Evolutionary conservation across 345 rosid genomes (phyloP).

Genomic region (Eutrema yunnanense): DNA sequence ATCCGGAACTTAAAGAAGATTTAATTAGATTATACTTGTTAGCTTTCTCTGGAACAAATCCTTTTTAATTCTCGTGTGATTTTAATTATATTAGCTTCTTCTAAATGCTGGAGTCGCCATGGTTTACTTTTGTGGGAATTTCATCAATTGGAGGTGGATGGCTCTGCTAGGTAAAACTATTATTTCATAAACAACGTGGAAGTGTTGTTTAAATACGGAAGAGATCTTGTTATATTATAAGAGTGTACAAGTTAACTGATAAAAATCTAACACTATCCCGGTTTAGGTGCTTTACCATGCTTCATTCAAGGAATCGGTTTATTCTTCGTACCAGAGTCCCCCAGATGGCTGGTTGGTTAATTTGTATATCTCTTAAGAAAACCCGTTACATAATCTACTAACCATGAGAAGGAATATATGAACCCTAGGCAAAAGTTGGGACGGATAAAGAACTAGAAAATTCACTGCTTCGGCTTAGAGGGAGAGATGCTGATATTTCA

Average conservation of each 20-base stretch:
- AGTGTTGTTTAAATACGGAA: not conserved
- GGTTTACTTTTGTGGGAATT: conserved; percentile 24
- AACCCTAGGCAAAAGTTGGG: conserved; percentile 40
- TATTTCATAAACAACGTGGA: not conserved
- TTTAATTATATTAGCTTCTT: conserved; percentile 16
- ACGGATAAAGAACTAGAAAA: conserved; percentile 40
- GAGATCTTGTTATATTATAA: not conserved
- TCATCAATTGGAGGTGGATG: conserved; percentile 24
- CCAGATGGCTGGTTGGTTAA: conserved; percentile 47
- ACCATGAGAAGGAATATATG: not conserved
- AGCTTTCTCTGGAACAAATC: not conserved
- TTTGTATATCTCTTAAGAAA: not conserved
- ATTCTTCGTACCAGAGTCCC: conserved; percentile 53
- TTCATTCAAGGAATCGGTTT: conserved; percentile 34
- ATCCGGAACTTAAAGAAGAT: not conserved
- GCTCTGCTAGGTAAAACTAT: conserved; percentile 27
- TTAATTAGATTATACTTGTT: not conserved
- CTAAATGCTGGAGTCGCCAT: conserved; percentile 28
- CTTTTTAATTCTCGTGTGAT: not conserved
- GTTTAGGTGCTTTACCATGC: conserved; percentile 37
- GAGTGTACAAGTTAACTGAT: not conserved
- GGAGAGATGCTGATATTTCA: conserved; percentile 45
- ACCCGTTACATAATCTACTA: not conserved
- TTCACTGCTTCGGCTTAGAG: conserved; percentile 44
- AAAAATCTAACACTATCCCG: not conserved